Percentiles rank a stretch among this genome's conserved stretches.
Conservation (phyloP, 169 alveolate species). For the Eimeria necatrix region DNA sequence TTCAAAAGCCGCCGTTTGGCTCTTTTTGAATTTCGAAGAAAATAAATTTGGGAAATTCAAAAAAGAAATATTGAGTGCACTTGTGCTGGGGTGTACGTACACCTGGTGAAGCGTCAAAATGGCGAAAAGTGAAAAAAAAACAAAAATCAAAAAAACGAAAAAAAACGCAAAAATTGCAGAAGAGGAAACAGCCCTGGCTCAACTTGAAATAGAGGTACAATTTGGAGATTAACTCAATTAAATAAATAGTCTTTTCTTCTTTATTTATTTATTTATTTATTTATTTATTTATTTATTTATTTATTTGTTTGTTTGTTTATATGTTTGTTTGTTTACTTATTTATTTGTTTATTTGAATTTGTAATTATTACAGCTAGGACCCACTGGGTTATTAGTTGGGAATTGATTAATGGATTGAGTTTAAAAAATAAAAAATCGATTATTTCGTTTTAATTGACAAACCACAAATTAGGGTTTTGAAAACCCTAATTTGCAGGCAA, state of each 20-base stretch:
- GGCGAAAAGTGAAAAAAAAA: not conserved
- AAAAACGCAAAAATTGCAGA: not conserved
- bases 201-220: conserved; percentile 11
- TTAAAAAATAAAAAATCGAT: not conserved
- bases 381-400: not conserved
- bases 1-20: no score
- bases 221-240: not conserved
- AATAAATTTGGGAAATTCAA: no score
- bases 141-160: not conserved
- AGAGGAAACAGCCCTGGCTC: not conserved
- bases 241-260: not conserved
- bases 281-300: not conserved
- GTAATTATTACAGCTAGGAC: not conserved
- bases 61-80: no score
- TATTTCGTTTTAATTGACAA: no score
- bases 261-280: not conserved
- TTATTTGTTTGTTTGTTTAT: not conserved
- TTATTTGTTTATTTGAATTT: not conserved
- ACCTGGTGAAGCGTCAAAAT: not conserved
- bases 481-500: not conserved
- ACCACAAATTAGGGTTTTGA: not conserved
- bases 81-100: no score
- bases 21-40: no score
- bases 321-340: not conserved
- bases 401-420: not conserved